These are phyloP conservation scores for Mycena filopes DNA, from an alignment of 768 basidiomycete genomes.

Conservation along the genomic window DNA sequence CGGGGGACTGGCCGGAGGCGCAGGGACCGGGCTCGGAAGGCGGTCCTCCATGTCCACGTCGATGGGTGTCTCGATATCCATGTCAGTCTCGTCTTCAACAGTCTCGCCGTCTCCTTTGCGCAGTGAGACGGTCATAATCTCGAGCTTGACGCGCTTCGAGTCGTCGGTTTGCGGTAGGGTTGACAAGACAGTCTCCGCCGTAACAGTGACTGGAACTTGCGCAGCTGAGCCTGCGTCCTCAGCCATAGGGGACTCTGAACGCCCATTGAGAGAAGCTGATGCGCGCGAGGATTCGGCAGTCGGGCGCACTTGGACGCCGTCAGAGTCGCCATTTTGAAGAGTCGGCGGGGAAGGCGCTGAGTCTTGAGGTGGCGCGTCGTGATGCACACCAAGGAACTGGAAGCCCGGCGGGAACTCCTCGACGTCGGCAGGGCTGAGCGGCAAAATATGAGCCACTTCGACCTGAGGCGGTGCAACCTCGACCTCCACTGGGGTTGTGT, in stretches of 20 bases:
- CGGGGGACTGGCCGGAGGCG: slow-evolving; percentile 16
- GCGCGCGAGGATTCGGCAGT: slow-evolving; percentile 14
- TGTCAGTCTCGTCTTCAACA: slow-evolving; percentile 30
- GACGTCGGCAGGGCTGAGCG: slow-evolving; percentile 24
- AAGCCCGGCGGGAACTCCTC: slow-evolving; percentile 34
- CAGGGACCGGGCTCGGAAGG: slow-evolving; percentile 4
- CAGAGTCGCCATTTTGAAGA: neutral
- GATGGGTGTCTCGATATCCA: slow-evolving; percentile 34
- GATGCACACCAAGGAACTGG: slow-evolving; percentile 29
- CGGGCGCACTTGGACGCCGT: slow-evolving; percentile 10
- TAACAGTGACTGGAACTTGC: neutral
- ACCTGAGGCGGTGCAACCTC: neutral
- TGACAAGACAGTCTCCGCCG: slow-evolving; percentile 23
- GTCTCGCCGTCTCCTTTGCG: slow-evolving; percentile 4
- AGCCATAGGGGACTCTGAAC: slow-evolving; percentile 1
- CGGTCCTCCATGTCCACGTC: slow-evolving; percentile 31
- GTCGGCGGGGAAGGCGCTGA: no score
- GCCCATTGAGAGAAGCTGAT: slow-evolving; percentile 9
- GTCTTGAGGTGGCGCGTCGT: slow-evolving; percentile 6
- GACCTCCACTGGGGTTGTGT: no score
- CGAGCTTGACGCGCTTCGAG: slow-evolving; percentile 31
- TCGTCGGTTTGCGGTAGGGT: slow-evolving; percentile 14
- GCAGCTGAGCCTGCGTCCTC: neutral
- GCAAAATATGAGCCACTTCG: slow-evolving; percentile 25
- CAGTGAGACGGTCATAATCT: slow-evolving; percentile 31